Conservation (phyloP, 2,329 filamentous ascomycete genomes). For the Colletotrichum costaricense region DNA sequence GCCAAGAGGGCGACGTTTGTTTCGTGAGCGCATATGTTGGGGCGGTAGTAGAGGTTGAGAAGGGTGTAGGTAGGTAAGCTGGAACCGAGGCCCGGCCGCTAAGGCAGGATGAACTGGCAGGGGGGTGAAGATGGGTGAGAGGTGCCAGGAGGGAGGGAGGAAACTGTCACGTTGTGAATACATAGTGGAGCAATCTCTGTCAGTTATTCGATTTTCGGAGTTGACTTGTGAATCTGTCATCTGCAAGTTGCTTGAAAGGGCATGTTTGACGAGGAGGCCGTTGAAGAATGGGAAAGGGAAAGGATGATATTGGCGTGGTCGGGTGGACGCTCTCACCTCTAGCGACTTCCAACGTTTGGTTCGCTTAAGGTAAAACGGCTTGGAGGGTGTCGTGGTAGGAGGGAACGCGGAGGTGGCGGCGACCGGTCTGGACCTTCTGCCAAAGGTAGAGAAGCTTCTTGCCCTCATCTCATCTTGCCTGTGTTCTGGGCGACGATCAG, state of each 20-base stretch:
- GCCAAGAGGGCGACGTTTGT: neutral
- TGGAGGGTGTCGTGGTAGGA: constrained; percentile 9
- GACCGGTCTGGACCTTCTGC: constrained; percentile 11
- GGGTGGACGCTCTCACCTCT: neutral
- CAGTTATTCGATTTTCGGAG: constrained; percentile 8
- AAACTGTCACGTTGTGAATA: constrained; percentile 29
- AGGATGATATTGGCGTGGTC: neutral
- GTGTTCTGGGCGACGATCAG: neutral
- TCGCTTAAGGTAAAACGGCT: neutral
- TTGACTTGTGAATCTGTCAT: neutral
- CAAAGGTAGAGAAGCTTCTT: neutral
- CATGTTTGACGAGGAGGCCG: neutral
- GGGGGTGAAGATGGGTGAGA: neutral
- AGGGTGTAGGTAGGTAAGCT: neutral
- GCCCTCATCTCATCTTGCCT: neutral
- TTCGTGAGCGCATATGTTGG: neutral
- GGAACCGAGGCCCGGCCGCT: constrained; percentile 17
- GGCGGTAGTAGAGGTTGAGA: neutral
- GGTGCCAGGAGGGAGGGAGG: constrained; percentile 3
- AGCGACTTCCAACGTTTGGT: neutral
- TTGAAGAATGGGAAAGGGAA: constrained; percentile 13
- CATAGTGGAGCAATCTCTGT: neutral
- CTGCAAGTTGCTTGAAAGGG: constrained; percentile 16
- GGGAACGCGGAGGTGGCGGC: constrained; percentile 13
- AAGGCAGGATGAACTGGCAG: neutral